phyloP scores from a whole-genome alignment of 352 stramenopile species.

The Pythium monospermum region DNA sequence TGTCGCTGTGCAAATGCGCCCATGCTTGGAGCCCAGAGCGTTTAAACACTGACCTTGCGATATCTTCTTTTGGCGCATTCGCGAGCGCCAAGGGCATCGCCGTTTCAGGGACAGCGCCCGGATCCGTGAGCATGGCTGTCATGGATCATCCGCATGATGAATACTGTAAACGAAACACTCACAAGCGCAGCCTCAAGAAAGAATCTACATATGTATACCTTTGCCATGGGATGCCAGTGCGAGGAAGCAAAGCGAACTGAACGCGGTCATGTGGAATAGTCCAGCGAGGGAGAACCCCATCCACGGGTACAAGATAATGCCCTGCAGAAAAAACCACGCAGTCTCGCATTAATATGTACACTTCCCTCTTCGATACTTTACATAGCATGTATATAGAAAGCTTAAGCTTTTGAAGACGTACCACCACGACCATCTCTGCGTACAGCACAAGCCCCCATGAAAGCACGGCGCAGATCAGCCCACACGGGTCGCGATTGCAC shows the following conservation, averaged over 20 bases:
- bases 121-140: conserved; percentile 96
- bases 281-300: conserved; percentile 72
- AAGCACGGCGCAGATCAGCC: conserved; percentile 85
- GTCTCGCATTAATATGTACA: too few species aligned
- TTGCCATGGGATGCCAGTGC: conserved; percentile 93
- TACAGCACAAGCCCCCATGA: conserved; percentile 91
- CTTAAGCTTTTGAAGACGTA: conserved; percentile 24
- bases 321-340: too few species aligned
- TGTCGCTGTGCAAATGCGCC: too few species aligned
- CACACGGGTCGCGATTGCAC: conserved; percentile 90
- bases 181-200: too few species aligned
- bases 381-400: neutral
- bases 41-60: conserved; percentile 33
- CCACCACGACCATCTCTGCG: conserved; percentile 87
- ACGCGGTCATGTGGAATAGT: conserved; percentile 60
- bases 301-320: conserved; percentile 88
- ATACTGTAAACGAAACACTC: too few species aligned
- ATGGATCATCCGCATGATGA: too few species aligned
- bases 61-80: conserved; percentile 72
- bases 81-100: conserved; percentile 84
- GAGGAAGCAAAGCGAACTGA: conserved; percentile 79
- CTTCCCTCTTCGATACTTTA: neutral
- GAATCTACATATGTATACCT: too few species aligned
- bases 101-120: conserved; percentile 94
- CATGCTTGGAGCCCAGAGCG: neutral